Evolutionary conservation across 2,329 filamentous ascomycete genomes (phyloP), one percentile per base, ranked within the genome.

Genomic region (Dothidotthia symphoricarpi): DNA sequence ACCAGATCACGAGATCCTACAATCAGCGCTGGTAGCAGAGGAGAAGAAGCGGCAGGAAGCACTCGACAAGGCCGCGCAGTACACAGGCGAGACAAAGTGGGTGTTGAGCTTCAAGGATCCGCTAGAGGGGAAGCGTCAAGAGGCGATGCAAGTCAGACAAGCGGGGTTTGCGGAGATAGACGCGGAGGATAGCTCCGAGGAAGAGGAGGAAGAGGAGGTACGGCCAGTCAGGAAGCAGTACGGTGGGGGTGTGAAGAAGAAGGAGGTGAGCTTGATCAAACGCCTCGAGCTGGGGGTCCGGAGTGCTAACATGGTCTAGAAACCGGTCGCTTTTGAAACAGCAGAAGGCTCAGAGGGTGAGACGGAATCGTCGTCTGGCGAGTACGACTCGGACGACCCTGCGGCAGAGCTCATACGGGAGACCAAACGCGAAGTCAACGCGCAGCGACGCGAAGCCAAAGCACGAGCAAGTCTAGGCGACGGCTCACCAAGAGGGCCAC

Each of bases 31-130:
- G 11, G 78, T 80, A 5, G 77, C 80, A 24, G 82, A 86, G 55
- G 85, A 88, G 62, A 74, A 75, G 34, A 83, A 81, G 54, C 76
- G 80, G 7, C 75, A 80, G 57, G 63, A 67, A 34, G 69, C 66
- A 11, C 42, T 87, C 10, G 78, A 82, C 43, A 77, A 76, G 52
- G 79, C 81, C 44, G 79, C 80, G 7, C 75, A 77, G 13, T 75
- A 79, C 46, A 69, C 78, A 28, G 81, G 82, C 35, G 86, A 90
- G 63, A 84, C 83, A 13, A 82, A 83, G 61, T 91, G 86, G 86
- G 83, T 86, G 13, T 69, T 90, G 38, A 81, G 80, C 44, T 75
- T 80, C 35, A 69, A 71, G 31, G 67, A 74, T 36, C 55, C 63
- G 16, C 64, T 70, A 40, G 56, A 68, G 27, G 70, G 54, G 24